These are phyloP conservation scores for Microbotryum lychnidis-dioicae DNA, from an alignment of 1,284 basidiomycete species.

Conservation along the genomic window DNA sequence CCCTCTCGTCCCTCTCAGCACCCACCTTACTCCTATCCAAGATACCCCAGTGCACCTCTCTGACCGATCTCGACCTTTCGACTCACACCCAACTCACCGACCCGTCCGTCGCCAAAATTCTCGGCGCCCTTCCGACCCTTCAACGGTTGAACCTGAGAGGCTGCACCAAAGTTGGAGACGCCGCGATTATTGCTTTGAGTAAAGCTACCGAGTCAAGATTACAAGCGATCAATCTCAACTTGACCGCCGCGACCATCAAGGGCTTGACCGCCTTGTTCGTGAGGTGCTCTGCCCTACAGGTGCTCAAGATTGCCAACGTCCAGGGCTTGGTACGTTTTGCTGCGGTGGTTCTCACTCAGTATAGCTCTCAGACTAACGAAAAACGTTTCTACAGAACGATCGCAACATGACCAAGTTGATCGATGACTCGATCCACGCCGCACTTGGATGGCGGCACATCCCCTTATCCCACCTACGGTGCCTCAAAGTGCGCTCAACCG, in stretches of 20 bases:
- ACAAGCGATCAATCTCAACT: conserved; percentile 24
- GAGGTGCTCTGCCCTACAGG: conserved; percentile 27
- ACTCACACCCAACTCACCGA: conserved; percentile 23
- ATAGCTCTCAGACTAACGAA: not conserved
- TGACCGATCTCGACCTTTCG: conserved; percentile 26
- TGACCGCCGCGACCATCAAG: conserved; percentile 31
- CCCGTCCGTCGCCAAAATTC: conserved; percentile 16
- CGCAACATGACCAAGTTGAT: conserved; percentile 19
- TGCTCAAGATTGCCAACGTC: conserved; percentile 32
- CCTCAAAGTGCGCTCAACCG: conserved; percentile 33
- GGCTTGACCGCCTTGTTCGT: conserved; percentile 29
- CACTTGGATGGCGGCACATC: conserved; percentile 15
- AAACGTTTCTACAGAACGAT: conserved; percentile 20
- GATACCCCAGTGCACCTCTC: conserved; percentile 23
- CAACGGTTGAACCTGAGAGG: conserved; percentile 28
- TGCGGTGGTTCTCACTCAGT: no score
- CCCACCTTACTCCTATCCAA: conserved; percentile 16
- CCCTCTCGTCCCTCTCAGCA: conserved; percentile 13
- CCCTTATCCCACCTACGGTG: conserved; percentile 28
- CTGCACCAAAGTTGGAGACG: conserved; percentile 32
- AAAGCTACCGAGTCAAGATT: conserved; percentile 22
- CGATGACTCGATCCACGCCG: conserved; percentile 13
- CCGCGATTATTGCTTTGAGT: conserved; percentile 24
- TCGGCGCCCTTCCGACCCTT: conserved; percentile 23
- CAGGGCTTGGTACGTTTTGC: conserved; percentile 17